Percentiles rank a stretch among this genome's conserved stretches.
phyloP scores from a whole-genome alignment of 768 basidiomycete species.

The Cystobasidium tubakii region DNA sequence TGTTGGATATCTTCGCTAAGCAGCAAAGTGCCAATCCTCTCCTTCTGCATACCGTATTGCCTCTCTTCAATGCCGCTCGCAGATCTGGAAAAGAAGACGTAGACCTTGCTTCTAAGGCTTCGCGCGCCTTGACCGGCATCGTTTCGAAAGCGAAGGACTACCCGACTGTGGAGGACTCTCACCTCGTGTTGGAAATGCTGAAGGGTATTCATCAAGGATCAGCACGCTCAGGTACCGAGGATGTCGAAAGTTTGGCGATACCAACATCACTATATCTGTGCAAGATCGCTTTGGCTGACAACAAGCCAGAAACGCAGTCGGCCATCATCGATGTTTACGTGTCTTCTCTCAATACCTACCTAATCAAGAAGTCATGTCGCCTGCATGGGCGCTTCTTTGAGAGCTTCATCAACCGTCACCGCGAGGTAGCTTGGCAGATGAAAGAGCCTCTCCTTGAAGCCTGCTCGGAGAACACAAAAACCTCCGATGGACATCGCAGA shows the following conservation, averaged over 20 bases:
- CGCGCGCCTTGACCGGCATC: slow-evolving; percentile 8
- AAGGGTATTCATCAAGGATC: slow-evolving; percentile 5
- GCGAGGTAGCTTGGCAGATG: slow-evolving; percentile 11
- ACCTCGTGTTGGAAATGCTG: neutral
- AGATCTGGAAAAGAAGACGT: slow-evolving; percentile 8
- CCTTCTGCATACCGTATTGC: slow-evolving; percentile 62
- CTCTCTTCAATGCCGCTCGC: slow-evolving; percentile 66
- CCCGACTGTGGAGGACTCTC: neutral
- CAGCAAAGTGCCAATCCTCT: slow-evolving; percentile 70
- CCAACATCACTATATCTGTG: slow-evolving; percentile 22
- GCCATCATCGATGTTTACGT: slow-evolving; percentile 2
- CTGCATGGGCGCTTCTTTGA: slow-evolving; percentile 1
- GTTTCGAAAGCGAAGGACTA: slow-evolving; percentile 26
- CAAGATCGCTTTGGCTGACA: slow-evolving; percentile 4
- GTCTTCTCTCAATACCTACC: slow-evolving; percentile 23
- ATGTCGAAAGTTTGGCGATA: neutral
- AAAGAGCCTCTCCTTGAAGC: slow-evolving; percentile 15
- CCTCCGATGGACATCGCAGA: slow-evolving; percentile 16
- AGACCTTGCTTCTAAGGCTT: slow-evolving; percentile 23
- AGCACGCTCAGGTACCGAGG: neutral
- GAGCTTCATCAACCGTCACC: slow-evolving; percentile 16
- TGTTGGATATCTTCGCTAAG: slow-evolving; percentile 78
- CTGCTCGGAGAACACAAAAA: slow-evolving; percentile 15
- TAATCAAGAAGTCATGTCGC: slow-evolving; percentile 21
- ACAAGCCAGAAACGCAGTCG: neutral